Conservation (phyloP, 352 stramenopile genomes). For the Globisporangium apiculatum region DNA sequence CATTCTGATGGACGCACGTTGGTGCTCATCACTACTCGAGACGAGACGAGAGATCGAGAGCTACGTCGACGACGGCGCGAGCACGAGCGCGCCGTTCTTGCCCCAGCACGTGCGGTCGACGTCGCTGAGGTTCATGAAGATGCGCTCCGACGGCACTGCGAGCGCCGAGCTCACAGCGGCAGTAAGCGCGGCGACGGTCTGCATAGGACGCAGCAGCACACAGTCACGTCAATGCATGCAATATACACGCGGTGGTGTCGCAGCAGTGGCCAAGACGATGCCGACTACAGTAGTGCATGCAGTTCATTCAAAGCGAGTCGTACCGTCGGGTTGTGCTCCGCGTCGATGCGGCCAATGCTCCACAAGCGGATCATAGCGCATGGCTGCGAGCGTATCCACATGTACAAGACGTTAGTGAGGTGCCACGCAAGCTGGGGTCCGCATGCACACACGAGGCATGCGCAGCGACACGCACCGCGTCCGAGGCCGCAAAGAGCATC, state of each 20-base stretch:
- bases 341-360: slow-evolving; percentile 50
- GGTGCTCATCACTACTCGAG: too few species aligned
- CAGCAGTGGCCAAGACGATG: too few species aligned
- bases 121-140: slow-evolving; percentile 56
- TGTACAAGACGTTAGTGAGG: not conserved
- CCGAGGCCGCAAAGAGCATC: slow-evolving; percentile 45
- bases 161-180: slow-evolving; percentile 33
- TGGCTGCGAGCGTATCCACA: slow-evolving; percentile 16
- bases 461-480: slow-evolving; percentile 22
- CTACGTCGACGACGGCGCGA: slow-evolving; percentile 12
- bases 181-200: slow-evolving; percentile 40
- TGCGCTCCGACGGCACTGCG: slow-evolving; percentile 26
- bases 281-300: not conserved
- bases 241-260: too few species aligned
- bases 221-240: too few species aligned
- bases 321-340: slow-evolving; percentile 39
- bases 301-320: not conserved
- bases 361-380: slow-evolving; percentile 47
- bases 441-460: not conserved
- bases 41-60: too few species aligned
- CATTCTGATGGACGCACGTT: too few species aligned
- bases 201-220: not conserved
- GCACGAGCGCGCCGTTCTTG: slow-evolving; percentile 23
- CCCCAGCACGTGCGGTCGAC: slow-evolving; percentile 40
- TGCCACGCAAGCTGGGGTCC: not conserved